Conservation (phyloP, 768 basidiomycete species). For the Boletus insuetus region DNA sequence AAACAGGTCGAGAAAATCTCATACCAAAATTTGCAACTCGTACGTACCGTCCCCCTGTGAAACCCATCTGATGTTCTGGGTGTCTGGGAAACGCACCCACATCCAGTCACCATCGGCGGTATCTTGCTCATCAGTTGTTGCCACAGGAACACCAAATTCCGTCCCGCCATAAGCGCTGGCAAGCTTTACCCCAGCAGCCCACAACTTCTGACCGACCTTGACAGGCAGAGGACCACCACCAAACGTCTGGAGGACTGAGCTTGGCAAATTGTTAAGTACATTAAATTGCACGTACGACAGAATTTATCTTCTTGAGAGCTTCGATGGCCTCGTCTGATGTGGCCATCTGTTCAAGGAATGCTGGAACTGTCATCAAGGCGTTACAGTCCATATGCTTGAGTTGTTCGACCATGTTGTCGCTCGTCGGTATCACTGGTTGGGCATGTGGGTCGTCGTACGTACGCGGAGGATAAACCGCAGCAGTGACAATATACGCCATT, state of each 20-base stretch:
- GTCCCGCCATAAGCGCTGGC: slow-evolving; percentile 38
- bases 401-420: slow-evolving; percentile 39
- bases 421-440: slow-evolving; percentile 37
- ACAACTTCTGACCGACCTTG: slow-evolving; percentile 34
- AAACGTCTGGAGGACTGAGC: slow-evolving; percentile 25
- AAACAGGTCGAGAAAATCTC: neutral
- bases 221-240: slow-evolving; percentile 40
- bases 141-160: slow-evolving; percentile 19
- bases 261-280: too few species aligned
- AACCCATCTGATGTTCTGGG: slow-evolving; percentile 25
- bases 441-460: slow-evolving; percentile 16
- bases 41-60: slow-evolving; percentile 34
- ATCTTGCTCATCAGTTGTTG: slow-evolving; percentile 1
- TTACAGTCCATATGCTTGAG: slow-evolving; percentile 28
- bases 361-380: slow-evolving; percentile 35
- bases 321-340: slow-evolving; percentile 22
- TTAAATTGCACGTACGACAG: slow-evolving; percentile 26
- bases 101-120: slow-evolving; percentile 32
- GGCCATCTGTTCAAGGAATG: slow-evolving; percentile 39
- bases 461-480: slow-evolving; percentile 29
- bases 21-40: slow-evolving; percentile 40
- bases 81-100: slow-evolving; percentile 32
- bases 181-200: slow-evolving; percentile 33
- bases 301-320: slow-evolving; percentile 23
- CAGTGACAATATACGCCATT: slow-evolving; percentile 12